Base-by-base conservation (phyloP, 345 rosid genomes). In the Salix exigua region DNA sequence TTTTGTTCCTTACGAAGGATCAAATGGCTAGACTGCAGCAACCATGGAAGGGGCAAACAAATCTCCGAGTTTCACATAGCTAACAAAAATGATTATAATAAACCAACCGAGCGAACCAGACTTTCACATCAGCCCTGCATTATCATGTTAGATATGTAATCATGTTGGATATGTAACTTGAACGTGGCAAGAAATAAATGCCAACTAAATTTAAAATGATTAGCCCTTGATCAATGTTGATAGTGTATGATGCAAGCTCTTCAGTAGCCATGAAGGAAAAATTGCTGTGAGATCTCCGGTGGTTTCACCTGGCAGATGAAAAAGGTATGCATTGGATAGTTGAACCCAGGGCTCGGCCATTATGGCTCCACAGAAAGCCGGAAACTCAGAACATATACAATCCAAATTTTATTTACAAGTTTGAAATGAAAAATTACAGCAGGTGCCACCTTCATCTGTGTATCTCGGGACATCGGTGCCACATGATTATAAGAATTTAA, bases 401-500 rank as follows among this genome's bases (percentile, higher is more conserved):
- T 58, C 63, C 63, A 11, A 23, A 58, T 21, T n/a, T 23, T 23
- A 58, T 58, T 58, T 58, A 58, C 28, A 23, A 23, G 28, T 23
- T 16, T 35, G 14, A 5, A 67, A 44, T 38, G 46, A 42, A 42
- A 42, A 42, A 42, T 42, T 3, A 42, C 46, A 42, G 46, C 46
- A 42, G 13, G 46, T 42, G 46, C 14, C 14, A 40, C 46, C 14
- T 42, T 11, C 46, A 42, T 42, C 46, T 42, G 46, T 42, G 46
- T 10, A 11, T 42, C 46, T 11, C 17, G 10, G 13, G 14, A 42
- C 14, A 42, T 42, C 46, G 14, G 13, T 42, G 3, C 46, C 2
- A 74, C 48, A 68, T 14, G 69, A 67, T 44, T 69, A 55, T 23
- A 76, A n/a, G 68, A 76, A 76, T 19, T 78, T 78, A 44, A 82